Percentiles rank a stretch among this genome's conserved stretches.
phyloP scores from a whole-genome alignment of 1,284 basidiomycete genomes.

The Coniferiporia sulphurascens region DNA sequence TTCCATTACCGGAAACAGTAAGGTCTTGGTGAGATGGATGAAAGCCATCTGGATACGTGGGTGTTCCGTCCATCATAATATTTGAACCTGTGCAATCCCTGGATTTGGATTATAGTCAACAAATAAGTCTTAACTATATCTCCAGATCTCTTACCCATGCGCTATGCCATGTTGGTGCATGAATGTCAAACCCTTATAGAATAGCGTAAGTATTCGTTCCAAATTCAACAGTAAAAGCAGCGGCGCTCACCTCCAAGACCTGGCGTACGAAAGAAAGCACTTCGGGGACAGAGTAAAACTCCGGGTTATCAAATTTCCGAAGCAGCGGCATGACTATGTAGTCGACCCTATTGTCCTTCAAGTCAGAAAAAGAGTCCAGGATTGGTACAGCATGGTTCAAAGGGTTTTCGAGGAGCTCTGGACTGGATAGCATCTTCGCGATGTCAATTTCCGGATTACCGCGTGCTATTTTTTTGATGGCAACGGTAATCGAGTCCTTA shows the following conservation, averaged over 20 bases:
- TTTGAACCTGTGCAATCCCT: slow-evolving; percentile 38
- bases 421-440: slow-evolving; percentile 2
- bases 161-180: slow-evolving; percentile 36
- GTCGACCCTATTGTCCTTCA: slow-evolving; percentile 19
- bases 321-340: slow-evolving; percentile 33
- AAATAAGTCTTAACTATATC: slow-evolving; percentile 2
- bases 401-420: slow-evolving; percentile 20
- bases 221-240: neutral
- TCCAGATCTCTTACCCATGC: slow-evolving; percentile 29
- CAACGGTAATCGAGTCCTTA: no score
- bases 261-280: slow-evolving; percentile 32
- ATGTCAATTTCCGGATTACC: no score
- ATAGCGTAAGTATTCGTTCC: neutral
- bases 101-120: slow-evolving; percentile 6
- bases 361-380: slow-evolving; percentile 25
- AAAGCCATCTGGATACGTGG: slow-evolving; percentile 26
- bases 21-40: slow-evolving; percentile 24
- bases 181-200: slow-evolving; percentile 33
- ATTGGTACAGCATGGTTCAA: slow-evolving; percentile 31
- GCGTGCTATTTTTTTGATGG: no score
- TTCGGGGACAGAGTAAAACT: slow-evolving; percentile 30
- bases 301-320: slow-evolving; percentile 25
- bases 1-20: slow-evolving; percentile 17
- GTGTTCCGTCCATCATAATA: slow-evolving; percentile 35
- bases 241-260: slow-evolving; percentile 31